A percentile compares a stretch with the other conserved stretches of the same genome.
These are phyloP conservation scores for Picea mariana DNA, from an alignment of 83 land plant genomes.

Conservation along the genomic window DNA sequence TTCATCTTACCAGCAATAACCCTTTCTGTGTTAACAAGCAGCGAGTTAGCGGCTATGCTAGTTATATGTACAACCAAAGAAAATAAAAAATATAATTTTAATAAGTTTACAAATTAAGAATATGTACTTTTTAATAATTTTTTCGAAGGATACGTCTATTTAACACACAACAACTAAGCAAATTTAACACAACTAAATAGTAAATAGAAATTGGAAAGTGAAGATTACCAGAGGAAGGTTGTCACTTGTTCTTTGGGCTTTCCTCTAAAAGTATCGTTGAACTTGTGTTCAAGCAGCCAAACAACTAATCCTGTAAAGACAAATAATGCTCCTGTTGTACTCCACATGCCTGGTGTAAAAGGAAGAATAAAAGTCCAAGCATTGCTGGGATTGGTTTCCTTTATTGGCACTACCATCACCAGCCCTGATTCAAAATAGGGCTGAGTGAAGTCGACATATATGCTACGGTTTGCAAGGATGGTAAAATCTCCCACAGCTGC, in stretches of 20 bases:
- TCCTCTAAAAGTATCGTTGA: conserved; percentile 46
- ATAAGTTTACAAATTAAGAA: neutral
- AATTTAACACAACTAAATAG: neutral
- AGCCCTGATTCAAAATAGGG: conserved; percentile 55
- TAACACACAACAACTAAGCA: no score
- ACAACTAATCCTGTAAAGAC: conserved; percentile 53
- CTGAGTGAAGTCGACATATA: conserved; percentile 56
- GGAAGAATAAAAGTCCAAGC: conserved; percentile 56
- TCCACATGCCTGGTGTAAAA: conserved; percentile 47
- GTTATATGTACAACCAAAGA: no score
- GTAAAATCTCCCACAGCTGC: conserved; percentile 65
- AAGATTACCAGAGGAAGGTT: neutral
- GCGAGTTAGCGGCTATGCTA: no score
- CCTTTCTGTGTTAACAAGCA: no score
- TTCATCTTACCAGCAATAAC: no score
- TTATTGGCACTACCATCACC: conserved; percentile 47
- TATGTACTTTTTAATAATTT: neutral
- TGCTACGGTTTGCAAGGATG: conserved; percentile 46
- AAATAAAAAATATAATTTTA: neutral
- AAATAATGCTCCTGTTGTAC: conserved; percentile 37
- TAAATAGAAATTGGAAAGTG: neutral
- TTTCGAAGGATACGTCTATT: no score
- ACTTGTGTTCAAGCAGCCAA: conserved; percentile 55
- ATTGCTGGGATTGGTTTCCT: conserved; percentile 22
- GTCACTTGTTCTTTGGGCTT: conserved; percentile 37